Evolutionary conservation across 2,329 filamentous ascomycete genomes (phyloP).

Genomic region (Fusarium sublunatum): DNA sequence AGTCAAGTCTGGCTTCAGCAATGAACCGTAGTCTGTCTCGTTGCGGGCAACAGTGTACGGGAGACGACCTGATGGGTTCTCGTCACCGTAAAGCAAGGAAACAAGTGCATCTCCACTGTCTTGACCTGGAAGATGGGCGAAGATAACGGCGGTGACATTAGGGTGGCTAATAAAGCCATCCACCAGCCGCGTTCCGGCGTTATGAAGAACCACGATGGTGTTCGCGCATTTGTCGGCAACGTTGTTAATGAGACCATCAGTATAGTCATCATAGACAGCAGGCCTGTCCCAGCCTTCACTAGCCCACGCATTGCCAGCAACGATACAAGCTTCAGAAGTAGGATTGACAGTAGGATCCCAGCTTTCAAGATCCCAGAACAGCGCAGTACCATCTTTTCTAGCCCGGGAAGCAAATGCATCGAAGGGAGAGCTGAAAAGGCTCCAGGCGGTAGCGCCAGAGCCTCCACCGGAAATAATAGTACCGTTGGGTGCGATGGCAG

Average conservation of each 20-base stretch:
- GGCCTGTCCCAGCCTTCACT: constrained; percentile 79
- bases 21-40: constrained; percentile 43
- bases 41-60: constrained; percentile 70
- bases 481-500: constrained; percentile 7
- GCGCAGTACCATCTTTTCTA: not conserved
- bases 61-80: constrained; percentile 66
- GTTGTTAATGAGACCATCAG: constrained; percentile 68
- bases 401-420: constrained; percentile 4
- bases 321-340: constrained; percentile 71
- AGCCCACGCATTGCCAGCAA: constrained; percentile 83
- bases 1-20: constrained; percentile 2
- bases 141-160: constrained; percentile 72
- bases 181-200: constrained; percentile 64
- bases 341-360: not conserved
- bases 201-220: constrained; percentile 73
- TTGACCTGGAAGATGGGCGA: constrained; percentile 73
- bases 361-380: constrained; percentile 20
- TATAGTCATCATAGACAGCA: constrained; percentile 74
- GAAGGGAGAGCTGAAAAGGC: constrained; percentile 1
- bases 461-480: constrained; percentile 14
- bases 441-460: constrained; percentile 1
- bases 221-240: constrained; percentile 70
- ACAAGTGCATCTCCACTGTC: constrained; percentile 69
- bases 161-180: constrained; percentile 68
- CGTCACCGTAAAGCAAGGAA: constrained; percentile 67